Percentiles rank a stretch among this genome's conserved stretches.
Conservation (phyloP, 78 protist genomes). For the Planoprotostelium fungivorum region DNA sequence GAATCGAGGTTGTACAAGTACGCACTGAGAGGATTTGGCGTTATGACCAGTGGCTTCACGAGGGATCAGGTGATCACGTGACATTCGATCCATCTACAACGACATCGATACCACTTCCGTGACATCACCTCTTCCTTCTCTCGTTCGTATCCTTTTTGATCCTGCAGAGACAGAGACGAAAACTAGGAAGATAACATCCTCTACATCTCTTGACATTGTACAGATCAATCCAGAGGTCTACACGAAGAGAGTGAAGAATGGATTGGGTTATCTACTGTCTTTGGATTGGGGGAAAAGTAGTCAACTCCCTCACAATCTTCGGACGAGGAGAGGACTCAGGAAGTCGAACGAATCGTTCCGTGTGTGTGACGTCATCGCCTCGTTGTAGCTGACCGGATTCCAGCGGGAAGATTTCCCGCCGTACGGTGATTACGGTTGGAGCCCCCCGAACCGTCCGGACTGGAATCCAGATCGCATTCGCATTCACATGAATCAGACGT, state of each 20-base stretch:
- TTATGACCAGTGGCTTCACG: constrained; percentile 12
- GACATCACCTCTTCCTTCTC: too few relatives aligned
- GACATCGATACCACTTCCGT: too few relatives aligned
- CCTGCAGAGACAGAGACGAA: too few relatives aligned
- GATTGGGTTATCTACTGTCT: background rate
- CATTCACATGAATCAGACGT: too few relatives aligned
- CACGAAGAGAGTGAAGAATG: background rate
- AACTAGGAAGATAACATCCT: too few relatives aligned
- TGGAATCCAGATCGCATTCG: background rate
- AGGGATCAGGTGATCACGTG: constrained; percentile 2
- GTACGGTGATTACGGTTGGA: background rate
- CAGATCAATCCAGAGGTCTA: background rate
- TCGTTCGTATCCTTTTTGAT: too few relatives aligned
- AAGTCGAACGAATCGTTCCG: background rate
- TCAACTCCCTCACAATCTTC: background rate
- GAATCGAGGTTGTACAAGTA: constrained; percentile 64
- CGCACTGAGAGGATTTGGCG: constrained; percentile 49
- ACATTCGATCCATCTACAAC: too few relatives aligned
- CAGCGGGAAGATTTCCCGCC: background rate
- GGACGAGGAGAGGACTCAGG: background rate
- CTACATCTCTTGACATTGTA: background rate
- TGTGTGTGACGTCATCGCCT: background rate
- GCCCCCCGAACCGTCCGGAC: background rate
- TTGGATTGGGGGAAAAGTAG: background rate
- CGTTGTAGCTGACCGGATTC: background rate